Percentiles rank a stretch among this genome's conserved stretches.
Evolutionary conservation across 345 rosid genomes (phyloP).

Genomic region (Corchorus olitorius): DNA sequence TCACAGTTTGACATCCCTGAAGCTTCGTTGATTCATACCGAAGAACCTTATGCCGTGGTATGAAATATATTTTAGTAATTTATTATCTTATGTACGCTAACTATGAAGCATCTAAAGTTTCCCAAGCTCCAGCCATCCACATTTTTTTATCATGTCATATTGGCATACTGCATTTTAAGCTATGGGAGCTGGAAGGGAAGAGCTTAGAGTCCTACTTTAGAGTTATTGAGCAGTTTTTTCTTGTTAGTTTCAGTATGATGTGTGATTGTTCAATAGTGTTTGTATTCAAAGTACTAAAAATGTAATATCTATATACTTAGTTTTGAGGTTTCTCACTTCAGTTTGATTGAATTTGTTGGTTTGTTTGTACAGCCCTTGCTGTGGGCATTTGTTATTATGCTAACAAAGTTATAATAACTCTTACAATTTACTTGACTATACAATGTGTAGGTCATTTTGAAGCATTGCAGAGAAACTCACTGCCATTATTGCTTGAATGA

Average conservation of each 20-base stretch:
- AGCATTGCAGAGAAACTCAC: constrained; percentile 66
- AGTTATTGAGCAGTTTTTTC: background rate
- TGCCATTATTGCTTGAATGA: constrained; percentile 88
- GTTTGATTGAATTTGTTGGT: background rate
- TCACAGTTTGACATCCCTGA: constrained; percentile 63
- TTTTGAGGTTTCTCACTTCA: background rate
- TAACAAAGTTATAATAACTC: background rate
- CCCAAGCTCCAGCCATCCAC: background rate
- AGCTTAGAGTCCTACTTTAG: constrained; percentile 1
- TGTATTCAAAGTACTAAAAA: background rate
- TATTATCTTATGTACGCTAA: no score
- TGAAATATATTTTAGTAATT: constrained; percentile 2
- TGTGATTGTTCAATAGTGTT: background rate
- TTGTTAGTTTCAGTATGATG: background rate
- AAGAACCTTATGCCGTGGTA: constrained; percentile 80
- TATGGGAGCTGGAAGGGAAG: no score
- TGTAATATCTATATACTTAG: background rate
- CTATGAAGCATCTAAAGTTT: no score
- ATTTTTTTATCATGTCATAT: background rate
- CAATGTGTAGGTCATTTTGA: constrained; percentile 55
- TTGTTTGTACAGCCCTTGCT: background rate
- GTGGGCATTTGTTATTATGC: background rate
- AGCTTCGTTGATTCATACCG: constrained; percentile 67
- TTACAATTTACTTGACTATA: background rate
- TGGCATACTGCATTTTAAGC: background rate